Base-by-base conservation (phyloP, 2,329 filamentous ascomycete genomes). In the Zasmidium angulare region DNA sequence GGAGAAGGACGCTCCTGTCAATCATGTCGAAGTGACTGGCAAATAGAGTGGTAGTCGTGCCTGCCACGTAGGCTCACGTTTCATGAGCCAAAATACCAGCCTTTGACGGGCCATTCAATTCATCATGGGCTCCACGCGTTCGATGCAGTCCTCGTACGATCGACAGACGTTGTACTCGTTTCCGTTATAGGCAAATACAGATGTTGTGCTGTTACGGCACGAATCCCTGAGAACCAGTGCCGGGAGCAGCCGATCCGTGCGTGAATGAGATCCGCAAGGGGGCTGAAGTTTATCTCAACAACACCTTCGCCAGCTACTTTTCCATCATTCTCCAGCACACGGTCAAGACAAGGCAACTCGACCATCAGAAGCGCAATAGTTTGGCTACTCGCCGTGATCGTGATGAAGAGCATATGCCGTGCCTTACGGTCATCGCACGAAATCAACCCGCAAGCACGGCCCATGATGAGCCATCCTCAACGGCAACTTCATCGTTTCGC, bases 1-100 rank as follows among this genome's bases (percentile, higher is more conserved):
- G 6, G 60, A 63, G 51, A 63, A 63, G 26, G 51, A 51, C 46
- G 52, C 40, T 21, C 46, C 51, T 23, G 51, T 63, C n/a, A 50
- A 55, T 3, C 56, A 62, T 54, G 53, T 62, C 20, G 60, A 59
- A 56, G 36, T 62, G 11, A 46, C 52, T 14, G 19, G 7, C 12
- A 53, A 53, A 29, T 29, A 29, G 11, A 29, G 11, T 29, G 6
- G 11, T 6, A 29, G 26, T 29, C 26, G 26, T 6, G 26, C 26
- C 26, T 29, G 26, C 26, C 26, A 29, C 26, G 26, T 29, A 29
- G 26, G 26, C 26, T 29, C 26, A 29, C 26, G 26, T 29, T 29
- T 29, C 26, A 29, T 29, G 26, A 29, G 4, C 6, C 26, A 29
- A 29, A 29, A 29, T 29, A 11, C 26, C 6, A 6, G 6, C 11